Evolutionary conservation across 345 rosid species (phyloP), one percentile per base, ranked within the genome.

Genomic region (Citrus inodora): DNA sequence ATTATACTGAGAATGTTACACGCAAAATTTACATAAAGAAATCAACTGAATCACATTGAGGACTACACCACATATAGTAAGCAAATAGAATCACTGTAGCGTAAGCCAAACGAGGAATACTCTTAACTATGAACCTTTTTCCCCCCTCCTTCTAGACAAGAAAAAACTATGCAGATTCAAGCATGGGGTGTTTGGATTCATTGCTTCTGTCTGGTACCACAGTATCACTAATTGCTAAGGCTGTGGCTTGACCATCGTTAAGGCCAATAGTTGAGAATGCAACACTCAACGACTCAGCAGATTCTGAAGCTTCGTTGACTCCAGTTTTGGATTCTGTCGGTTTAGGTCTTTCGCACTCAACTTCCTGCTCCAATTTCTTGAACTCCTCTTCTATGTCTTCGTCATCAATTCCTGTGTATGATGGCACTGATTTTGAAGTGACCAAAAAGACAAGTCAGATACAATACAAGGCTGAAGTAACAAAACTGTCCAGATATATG

Each of bases 361-460:
- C 72, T 85, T 91, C 94, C 80, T 87, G 72, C 84, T 93, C 94
- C 74, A 92, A 53, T 79, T 88, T 88, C 82, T 71, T 81, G 77
- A 95, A 90, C 83, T 95, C 98, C 73, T 91, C 94, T 82, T 88
- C 93, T 0, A 92, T 70, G 67, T 89, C 89, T 81, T 92, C 96
- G 65, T 92, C 99, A 60, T 92, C 97, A 40, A 86, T 61, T 68
- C 79, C 90, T 27, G 74, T 16, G 80, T 78, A 82, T 17, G 78
- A 70, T n/a, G 89, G 88, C 82, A 79, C 79, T 25, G 90, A 82
- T 78, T 89, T 93, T 93, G 88, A 78, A 69, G 75, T 76, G 73
- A 40, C 67, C 73, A 81, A 61, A 76, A 68, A 25, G 67, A 76
- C 46, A 62, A 46, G 51, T 46, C 42, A 67, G 82, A 66, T 67